A percentile compares a stretch with the other conserved stretches of the same genome.
Evolutionary conservation across 768 basidiomycete genomes (phyloP).

Genomic region (Suillus bovinus): DNA sequence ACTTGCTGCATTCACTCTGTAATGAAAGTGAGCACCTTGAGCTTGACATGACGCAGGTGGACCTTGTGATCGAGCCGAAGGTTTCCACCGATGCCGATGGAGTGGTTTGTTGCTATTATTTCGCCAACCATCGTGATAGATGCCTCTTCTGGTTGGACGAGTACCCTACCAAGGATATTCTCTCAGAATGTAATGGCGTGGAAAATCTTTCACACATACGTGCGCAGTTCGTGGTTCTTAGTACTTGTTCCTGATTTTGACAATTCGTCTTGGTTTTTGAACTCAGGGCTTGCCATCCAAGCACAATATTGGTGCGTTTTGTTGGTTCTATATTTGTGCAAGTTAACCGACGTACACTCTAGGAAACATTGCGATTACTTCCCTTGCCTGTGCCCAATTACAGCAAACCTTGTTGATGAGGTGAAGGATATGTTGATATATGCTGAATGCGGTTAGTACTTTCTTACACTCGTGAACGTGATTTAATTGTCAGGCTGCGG

Average conservation of each 20-base stretch:
- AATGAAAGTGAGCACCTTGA: slow-evolving; percentile 22
- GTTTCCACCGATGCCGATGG: slow-evolving; percentile 11
- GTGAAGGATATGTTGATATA: background rate
- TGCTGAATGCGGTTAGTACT: slow-evolving; percentile 5
- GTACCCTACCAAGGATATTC: slow-evolving; percentile 36
- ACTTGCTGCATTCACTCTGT: slow-evolving; percentile 23
- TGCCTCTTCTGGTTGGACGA: slow-evolving; percentile 55
- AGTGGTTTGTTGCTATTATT: slow-evolving; percentile 46
- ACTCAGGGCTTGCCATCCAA: slow-evolving; percentile 37
- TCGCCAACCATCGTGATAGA: slow-evolving; percentile 46
- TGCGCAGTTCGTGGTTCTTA: background rate
- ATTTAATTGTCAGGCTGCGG: background rate
- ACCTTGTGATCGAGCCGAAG: slow-evolving; percentile 49
- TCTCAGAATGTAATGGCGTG: slow-evolving; percentile 22
- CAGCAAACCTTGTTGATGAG: background rate
- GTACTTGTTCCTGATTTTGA: background rate
- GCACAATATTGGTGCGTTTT: slow-evolving; percentile 37
- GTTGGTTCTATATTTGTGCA: background rate
- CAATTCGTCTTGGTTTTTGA: background rate
- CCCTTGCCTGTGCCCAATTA: slow-evolving; percentile 13
- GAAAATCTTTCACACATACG: slow-evolving; percentile 29
- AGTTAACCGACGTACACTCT: background rate
- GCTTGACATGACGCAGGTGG: slow-evolving; percentile 25
- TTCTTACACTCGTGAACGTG: background rate
- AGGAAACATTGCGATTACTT: slow-evolving; percentile 39